Evolutionary conservation across 1,284 basidiomycete genomes (phyloP), one percentile per base, ranked within the genome.

Genomic region (Bjerkandera adusta): DNA sequence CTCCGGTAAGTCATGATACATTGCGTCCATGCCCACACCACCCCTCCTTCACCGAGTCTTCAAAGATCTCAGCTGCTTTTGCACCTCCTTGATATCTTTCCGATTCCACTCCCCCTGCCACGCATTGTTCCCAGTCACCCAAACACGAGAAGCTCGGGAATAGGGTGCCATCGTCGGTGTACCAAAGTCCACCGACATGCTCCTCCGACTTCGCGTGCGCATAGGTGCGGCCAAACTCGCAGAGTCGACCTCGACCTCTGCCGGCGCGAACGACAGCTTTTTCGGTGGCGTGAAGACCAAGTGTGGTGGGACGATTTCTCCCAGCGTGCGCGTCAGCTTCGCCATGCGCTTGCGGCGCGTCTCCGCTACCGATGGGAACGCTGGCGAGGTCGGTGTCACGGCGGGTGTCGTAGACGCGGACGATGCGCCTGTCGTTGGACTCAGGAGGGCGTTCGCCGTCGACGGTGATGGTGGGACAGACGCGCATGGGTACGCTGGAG

Each of bases 251-350:
- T 22, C 16, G 30, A 15, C 21, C 5, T n/a, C 25, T 16, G n/a
- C n/a, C n/a, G n/a, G n/a, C n/a, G n/a, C n/a, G n/a, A n/a, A n/a
- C n/a, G n/a, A n/a, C n/a, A n/a, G n/a, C n/a, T n/a, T n/a, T n/a
- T n/a, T n/a, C n/a, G n/a, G n/a, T n/a, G n/a, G n/a, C n/a, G 57
- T 56, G 51, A 77, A 76, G 38, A 80, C 70, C 44, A 80, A 69
- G 57, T 79, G 75, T 4, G 68, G 64, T 2, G 79, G 77, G 20
- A 80, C 66, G 53, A 75, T 74, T 62, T 78, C 77, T 6, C 79
- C 79, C 2, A 80, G 62, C 1, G 73, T 77, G 45, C 76, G 68
- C 24, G 67, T 59, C 4, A 81, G 66, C 57, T 79, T 79, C 7
- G 73, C 74, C 64, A 80, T 69, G 37, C 65, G 66, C 50, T 59